Evolutionary conservation across 495 filamentous ascomycete genomes (phyloP), one percentile per base, ranked within the genome.

Genomic region (Hypoxylon rickii): DNA sequence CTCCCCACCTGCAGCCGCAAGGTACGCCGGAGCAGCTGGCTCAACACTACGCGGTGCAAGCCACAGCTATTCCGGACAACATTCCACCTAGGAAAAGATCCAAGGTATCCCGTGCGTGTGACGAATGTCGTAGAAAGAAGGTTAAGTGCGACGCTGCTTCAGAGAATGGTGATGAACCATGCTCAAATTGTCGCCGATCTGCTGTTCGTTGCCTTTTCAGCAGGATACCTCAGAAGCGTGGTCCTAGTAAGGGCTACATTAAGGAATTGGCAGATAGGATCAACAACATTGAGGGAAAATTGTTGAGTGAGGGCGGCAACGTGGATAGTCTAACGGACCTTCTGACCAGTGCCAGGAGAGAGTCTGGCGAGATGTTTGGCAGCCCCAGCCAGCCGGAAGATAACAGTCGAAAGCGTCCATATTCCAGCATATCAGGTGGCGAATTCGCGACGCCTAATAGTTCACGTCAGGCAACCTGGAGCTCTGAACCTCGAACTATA

Each of bases 171-270:
- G 85, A 89, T 10, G 85, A 89, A 60, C 86, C 87, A 11, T 97
- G 93, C 64, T 88, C 89, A 2, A 94, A 89, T 64, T 97, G 93
- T 69, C 86, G 86, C 44, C 83, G 93, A 32, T 85, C 91, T 4
- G 81, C 83, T 3, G 83, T 86, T 8, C 80, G 80, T 8, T 97
- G 93, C 69, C 86, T 90, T 7, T 97, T 96, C 64, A 96, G 90
- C 73, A 83, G 93, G 55, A 88, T 95, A 33, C 93, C 92, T 1
- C 90, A 95, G 83, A 97, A 97, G 71, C 84, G 93, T 49, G 93
- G 93, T 4, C 93, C 93, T 3, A 96, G 89, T 63, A 97, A 97
- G 84, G 93, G 93, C 0, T 97, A 97, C 64, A 97, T 97, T 67
- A 97, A 97, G 68, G 93, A 97, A 67, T 80, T 97, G 1, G 91